Conservation (phyloP, 1,139 yeast species). For the Yamadazyma dendronema region DNA sequence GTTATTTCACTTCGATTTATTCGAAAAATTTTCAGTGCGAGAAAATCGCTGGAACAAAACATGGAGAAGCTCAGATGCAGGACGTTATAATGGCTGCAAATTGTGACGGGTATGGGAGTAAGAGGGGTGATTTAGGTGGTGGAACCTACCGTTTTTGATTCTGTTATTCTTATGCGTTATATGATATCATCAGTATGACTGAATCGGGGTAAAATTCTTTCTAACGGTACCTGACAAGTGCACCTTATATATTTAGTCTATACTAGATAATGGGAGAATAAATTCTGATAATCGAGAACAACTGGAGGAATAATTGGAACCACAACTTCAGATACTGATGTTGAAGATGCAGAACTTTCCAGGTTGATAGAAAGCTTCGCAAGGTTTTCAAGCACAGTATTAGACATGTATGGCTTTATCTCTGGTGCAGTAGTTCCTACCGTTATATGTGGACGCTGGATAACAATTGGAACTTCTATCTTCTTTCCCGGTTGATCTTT, state of each 20-base stretch:
- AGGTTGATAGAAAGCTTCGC: neutral
- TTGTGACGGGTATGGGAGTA: too few species aligned
- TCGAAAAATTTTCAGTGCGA: conserved; percentile 2
- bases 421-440: conserved; percentile 56
- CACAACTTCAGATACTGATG: too few species aligned
- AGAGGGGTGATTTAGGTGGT: too few species aligned
- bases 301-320: neutral
- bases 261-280: conserved; percentile 7
- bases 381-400: conserved; percentile 17
- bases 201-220: too few species aligned
- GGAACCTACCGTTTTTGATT: too few species aligned
- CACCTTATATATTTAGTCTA: too few species aligned
- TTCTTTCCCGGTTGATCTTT: conserved; percentile 20
- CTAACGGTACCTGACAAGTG: too few species aligned
- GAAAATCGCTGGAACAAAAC: neutral
- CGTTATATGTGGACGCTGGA: conserved; percentile 68
- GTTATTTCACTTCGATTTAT: neutral
- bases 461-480: conserved; percentile 31
- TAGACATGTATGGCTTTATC: conserved; percentile 46
- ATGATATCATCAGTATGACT: too few species aligned
- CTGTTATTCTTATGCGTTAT: too few species aligned
- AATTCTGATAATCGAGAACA: conserved; percentile 3
- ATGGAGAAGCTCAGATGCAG: neutral
- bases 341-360: too few species aligned
- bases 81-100: neutral